Evolutionary conservation across 2,329 filamentous ascomycete genomes (phyloP).

Genomic region (Penicillium griseofulvum): DNA sequence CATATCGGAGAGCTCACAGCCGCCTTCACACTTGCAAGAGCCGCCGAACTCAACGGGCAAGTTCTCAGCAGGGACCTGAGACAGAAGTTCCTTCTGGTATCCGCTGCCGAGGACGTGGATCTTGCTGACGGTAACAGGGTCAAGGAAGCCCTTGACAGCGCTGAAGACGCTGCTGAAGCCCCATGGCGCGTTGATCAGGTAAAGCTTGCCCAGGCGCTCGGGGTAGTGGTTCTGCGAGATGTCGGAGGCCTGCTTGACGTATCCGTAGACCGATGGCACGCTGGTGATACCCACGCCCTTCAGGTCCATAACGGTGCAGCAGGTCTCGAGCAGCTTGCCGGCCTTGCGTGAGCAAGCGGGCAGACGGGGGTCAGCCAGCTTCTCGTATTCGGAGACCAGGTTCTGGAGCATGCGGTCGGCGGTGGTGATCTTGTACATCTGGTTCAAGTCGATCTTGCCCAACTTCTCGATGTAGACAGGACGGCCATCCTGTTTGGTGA

Average conservation of each 20-base stretch:
- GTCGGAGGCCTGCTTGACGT: constrained; percentile 77
- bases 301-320: constrained; percentile 97
- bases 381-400: constrained; percentile 97
- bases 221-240: constrained; percentile 99
- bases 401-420: constrained; percentile 93
- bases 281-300: constrained; percentile 87
- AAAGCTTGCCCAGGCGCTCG: constrained; percentile 91
- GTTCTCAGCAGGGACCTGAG: constrained; percentile 85
- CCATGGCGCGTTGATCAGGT: constrained; percentile 97
- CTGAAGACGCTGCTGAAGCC: constrained; percentile 84
- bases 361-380: constrained; percentile 85
- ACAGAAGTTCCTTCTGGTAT: constrained; percentile 81
- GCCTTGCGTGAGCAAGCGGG: constrained; percentile 93
- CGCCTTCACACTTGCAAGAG: constrained; percentile 73
- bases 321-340: constrained; percentile 88
- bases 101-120: constrained; percentile 81
- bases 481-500: constrained; percentile 71
- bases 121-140: constrained; percentile 94
- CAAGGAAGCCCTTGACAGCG: constrained; percentile 88
- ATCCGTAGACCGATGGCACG: constrained; percentile 79
- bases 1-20: constrained; percentile 81
- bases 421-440: constrained; percentile 91
- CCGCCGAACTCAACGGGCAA: constrained; percentile 85
- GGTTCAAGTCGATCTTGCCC: constrained; percentile 84
- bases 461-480: constrained; percentile 97